Base-by-base conservation (phyloP, 352 stramenopile genomes). In the Pythium insidiosum region DNA sequence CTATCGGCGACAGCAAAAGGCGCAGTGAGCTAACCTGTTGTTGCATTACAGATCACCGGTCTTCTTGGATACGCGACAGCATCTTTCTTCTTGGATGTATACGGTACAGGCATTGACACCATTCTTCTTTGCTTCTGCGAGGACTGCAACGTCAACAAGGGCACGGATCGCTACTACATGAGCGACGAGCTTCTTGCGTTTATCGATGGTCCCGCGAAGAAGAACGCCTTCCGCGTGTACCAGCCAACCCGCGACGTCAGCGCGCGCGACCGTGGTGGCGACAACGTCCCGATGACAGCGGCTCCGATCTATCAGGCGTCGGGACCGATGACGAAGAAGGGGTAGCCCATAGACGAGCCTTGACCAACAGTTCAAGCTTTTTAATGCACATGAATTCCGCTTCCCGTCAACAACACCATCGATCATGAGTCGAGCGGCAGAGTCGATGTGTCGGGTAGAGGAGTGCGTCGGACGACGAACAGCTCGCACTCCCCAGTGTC, bases 121-220 rank as follows among this genome's bases (percentile, higher is more conserved):
- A 88, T 91, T 47, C 49, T 94, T 33, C 74, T 94, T 28, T 89
- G 77, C 60, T 94, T 88, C 58, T 91, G 81, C 42, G 73, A 93
- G 53, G 77, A 90, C 61, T 86, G 73, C 69, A 78, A 79, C 42
- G 69, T 89, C 23, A 89, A 87, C 59, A 84, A 87, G 42, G 63
- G 55, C 34, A 80, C 77, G 2, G 63, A 77, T 43, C 69, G 73
- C 50, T 89, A 87, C 63, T 89, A 83, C 65, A 89, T 89, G 77
- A 86, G 71, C 38, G 73, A 89, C 50, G 73, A 89, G 38, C 68
- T 89, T 3, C 65, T 89, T 13, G 72, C 74, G n/a, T 89, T 69
- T 53, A 84, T 89, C 29, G 73, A 89, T 29, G 77, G 72, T 0
- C 72, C 77, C 12, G 72, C 73, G 37, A 87, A 87, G 68, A 82